Conservation (phyloP, 1,139 yeast species). For the Yamadazyma triangularis region DNA sequence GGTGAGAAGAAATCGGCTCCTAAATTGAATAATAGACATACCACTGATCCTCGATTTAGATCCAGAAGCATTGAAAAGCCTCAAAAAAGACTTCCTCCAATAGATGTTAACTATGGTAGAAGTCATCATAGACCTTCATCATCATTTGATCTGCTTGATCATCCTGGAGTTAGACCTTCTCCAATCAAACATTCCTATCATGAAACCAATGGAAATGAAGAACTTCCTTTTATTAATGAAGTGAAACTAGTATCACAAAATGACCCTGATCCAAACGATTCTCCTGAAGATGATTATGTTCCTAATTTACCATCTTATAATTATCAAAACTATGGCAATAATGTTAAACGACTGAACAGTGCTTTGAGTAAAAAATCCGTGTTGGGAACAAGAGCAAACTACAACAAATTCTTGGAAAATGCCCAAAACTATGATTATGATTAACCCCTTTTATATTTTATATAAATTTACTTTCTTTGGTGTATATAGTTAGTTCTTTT, state of each 20-base stretch:
- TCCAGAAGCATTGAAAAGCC: constrained; percentile 12
- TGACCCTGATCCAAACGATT: constrained; percentile 16
- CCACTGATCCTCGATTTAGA: constrained; percentile 13
- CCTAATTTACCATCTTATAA: constrained; percentile 2
- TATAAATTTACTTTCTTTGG: too few relatives aligned
- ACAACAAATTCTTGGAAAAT: constrained; percentile 34
- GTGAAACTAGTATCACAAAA: constrained; percentile 21
- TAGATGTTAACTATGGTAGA: background rate
- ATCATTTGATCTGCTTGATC: constrained; percentile 12
- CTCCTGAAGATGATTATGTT: constrained; percentile 6
- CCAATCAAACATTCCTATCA: background rate
- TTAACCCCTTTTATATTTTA: too few relatives aligned
- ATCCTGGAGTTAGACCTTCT: constrained; percentile 13
- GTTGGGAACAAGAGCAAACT: constrained; percentile 39
- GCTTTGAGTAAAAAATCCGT: constrained; percentile 32
- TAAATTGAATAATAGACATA: constrained; percentile 9
- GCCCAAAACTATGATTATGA: constrained; percentile 17
- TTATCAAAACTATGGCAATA: background rate
- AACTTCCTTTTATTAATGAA: constrained; percentile 38
- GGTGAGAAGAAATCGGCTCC: constrained; percentile 2
- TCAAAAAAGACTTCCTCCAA: constrained; percentile 1
- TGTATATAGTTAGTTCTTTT: too few relatives aligned
- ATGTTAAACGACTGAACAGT: constrained; percentile 24
- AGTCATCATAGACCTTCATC: constrained; percentile 7
- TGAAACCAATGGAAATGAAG: constrained; percentile 14